Base-by-base conservation (phyloP, 176 grass and related monocot species). In the Zizania latifolia region DNA sequence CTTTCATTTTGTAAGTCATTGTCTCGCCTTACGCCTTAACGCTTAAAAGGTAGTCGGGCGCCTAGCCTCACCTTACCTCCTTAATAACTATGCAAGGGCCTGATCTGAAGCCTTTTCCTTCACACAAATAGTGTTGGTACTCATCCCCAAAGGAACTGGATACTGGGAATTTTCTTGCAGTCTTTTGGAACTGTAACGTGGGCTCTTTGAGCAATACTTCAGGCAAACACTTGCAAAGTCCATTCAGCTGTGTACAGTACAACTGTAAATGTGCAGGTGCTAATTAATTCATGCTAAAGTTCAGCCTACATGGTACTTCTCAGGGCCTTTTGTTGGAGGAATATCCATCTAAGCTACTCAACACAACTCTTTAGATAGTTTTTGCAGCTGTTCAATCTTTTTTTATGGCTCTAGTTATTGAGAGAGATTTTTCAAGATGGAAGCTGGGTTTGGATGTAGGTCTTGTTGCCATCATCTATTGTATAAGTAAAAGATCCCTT, bases 381-480 rank as follows among this genome's bases (percentile, higher is more conserved):
- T 93, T 87, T 55, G 69, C 77, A 16, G 33, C 66, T 15, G 58
- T 80, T 56, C 91, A 93, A 43, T 69, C 81, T 15, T 85, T 94
- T 83, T 77, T 94, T n/a, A 83, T 90, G 8, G 82, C 85, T 63
- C 36, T 90, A 37, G 66, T 65, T 15, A 61, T 90, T 54, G 88
- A 90, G 72, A 85, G 91, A 53, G 87, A 88, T 45, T 80, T 90
- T 21, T 88, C 91, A 46, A 76, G 70, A 65, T 93, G 87, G 84
- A 90, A 88, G 76, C 51, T 93, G 31, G 17, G 55, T 8, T 68
- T 86, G 17, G 57, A 88, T 65, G 21, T 90, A 48, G 13, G 68
- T 6, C 87, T 88, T 60, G 41, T 83, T 2, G 41, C 79, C 0
- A 57, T 86, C 6, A 2, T 85, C 10, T 94, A 88, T 57, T 69